These are phyloP conservation scores for Alternaria consortialis DNA, from an alignment of 2,329 filamentous ascomycete species.

Conservation along the genomic window DNA sequence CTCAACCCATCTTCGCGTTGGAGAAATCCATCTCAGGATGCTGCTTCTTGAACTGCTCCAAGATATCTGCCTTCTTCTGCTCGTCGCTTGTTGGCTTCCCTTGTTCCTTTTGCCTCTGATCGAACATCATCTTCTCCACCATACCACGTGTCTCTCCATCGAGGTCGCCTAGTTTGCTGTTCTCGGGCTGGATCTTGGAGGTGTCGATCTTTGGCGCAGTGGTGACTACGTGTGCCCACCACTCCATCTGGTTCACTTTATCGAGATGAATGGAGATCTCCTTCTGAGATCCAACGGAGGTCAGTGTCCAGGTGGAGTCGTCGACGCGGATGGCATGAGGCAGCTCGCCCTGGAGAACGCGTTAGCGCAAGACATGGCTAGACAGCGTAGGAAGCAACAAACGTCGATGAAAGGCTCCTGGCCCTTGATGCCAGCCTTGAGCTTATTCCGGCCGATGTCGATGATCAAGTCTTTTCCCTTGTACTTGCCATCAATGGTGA, in stretches of 20 bases:
- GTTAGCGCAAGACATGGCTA: slow-evolving; percentile 1
- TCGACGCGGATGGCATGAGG: slow-evolving; percentile 81
- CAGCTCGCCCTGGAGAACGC: slow-evolving; percentile 73
- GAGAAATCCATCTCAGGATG: slow-evolving; percentile 77
- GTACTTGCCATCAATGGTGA: slow-evolving; percentile 80
- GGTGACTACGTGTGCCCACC: slow-evolving; percentile 95
- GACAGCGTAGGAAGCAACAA: slow-evolving; percentile 34
- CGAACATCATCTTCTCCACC: slow-evolving; percentile 99
- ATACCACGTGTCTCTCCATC: slow-evolving; percentile 94
- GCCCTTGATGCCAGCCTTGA: slow-evolving; percentile 86
- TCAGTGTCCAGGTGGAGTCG: slow-evolving; percentile 94
- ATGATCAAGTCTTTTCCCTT: slow-evolving; percentile 87
- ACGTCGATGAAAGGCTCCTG: slow-evolving; percentile 86
- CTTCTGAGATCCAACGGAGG: slow-evolving; percentile 70
- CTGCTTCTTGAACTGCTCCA: slow-evolving; percentile 88
- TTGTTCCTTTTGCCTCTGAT: slow-evolving; percentile 95
- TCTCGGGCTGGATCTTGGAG: slow-evolving; percentile 92
- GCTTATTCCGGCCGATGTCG: slow-evolving; percentile 78
- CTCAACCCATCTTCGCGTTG: slow-evolving; percentile 66
- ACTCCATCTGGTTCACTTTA: slow-evolving; percentile 96
- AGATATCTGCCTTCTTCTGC: slow-evolving; percentile 90
- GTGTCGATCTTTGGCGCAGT: slow-evolving; percentile 91
- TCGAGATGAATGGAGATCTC: slow-evolving; percentile 89
- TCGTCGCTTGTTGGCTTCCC: slow-evolving; percentile 91
- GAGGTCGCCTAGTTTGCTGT: slow-evolving; percentile 87